Base-by-base conservation (phyloP, 257 asterid genomes). In the Jaltomata sinuosa region DNA sequence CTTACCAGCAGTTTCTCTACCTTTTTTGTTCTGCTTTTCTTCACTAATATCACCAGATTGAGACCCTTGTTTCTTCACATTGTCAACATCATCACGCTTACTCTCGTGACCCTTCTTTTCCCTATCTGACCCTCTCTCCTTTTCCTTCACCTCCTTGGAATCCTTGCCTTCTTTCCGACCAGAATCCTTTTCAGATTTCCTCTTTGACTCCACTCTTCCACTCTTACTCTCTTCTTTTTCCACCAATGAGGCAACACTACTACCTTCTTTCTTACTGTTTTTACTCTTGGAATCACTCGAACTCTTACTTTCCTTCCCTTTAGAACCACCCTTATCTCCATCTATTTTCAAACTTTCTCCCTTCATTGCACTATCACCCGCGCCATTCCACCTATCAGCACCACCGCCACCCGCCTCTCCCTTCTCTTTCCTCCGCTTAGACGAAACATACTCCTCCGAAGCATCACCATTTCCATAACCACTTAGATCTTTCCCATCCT, bases 391-490 rank as follows among this genome's bases (percentile, higher is more conserved):
- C 87, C 98, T 83, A 85, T 92, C 99, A n/a, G 88, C 97, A 32
- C 89, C 93, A 52, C 81, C 88, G 57, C 89, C 62, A 10, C 74
- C 84, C 2, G 83, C 88, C 61, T 87, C 90, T 2, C 38, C 87
- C 90, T 91, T 96, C 87, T 92, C 98, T 89, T 93, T 97, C 79
- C 98, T 87, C 89, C 99, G 85, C 83, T 95, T 97, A 4, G 97
- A 90, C 3, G 97, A 88, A 79, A 87, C 94, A 80, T 91, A 90
- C 88, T 93, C 98, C 86, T 93, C 98, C 16, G 87, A 36, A 42
- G 79, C 95, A 83, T 93, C 97, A 54, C 93, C 97, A 86, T 94
- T 91, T 61, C 91, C 93, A 83, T 84, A 87, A 22, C 90, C 91
- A 85, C 88, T 83, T 89, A 89, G 92, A 92, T 93, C 95, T 80